phyloP scores from a whole-genome alignment of 2,329 filamentous ascomycete genomes.

The Periconia digitata region DNA sequence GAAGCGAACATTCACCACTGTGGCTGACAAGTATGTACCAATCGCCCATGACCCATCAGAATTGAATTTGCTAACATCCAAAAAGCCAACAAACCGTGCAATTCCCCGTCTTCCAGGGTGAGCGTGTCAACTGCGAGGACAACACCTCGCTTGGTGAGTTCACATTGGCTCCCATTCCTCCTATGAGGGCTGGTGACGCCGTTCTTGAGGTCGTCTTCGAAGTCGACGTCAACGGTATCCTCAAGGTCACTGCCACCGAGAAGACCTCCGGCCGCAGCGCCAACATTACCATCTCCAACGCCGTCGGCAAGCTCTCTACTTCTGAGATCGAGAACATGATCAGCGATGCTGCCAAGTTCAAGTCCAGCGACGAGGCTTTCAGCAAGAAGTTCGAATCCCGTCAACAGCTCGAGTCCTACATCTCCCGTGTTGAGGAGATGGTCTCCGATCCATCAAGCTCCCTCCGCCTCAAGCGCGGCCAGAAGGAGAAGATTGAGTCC shows the following conservation, averaged over 20 bases:
- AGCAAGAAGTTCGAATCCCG: slow-evolving; percentile 99
- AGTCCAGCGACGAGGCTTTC: slow-evolving; percentile 96
- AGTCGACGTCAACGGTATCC: slow-evolving; percentile 99
- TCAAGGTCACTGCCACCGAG: slow-evolving; percentile 98
- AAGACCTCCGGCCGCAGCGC: slow-evolving; percentile 97
- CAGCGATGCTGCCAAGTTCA: slow-evolving; percentile 96
- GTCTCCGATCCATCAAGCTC: slow-evolving; percentile 94
- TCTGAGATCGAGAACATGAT: slow-evolving; percentile 98
- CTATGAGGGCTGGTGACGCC: slow-evolving; percentile 90
- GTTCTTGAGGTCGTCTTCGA: slow-evolving; percentile 98
- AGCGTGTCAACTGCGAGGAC: slow-evolving; percentile 96
- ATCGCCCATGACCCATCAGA: not conserved
- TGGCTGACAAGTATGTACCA: slow-evolving; percentile 62
- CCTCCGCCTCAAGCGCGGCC: slow-evolving; percentile 96
- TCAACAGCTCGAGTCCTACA: slow-evolving; percentile 99
- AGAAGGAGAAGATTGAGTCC: slow-evolving; percentile 99
- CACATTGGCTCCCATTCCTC: slow-evolving; percentile 83
- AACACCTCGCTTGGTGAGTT: slow-evolving; percentile 98
- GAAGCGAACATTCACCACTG: slow-evolving; percentile 86
- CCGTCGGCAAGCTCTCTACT: slow-evolving; percentile 95
- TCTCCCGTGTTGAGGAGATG: slow-evolving; percentile 97
- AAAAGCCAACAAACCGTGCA: slow-evolving; percentile 67
- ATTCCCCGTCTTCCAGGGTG: slow-evolving; percentile 94
- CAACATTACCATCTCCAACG: slow-evolving; percentile 99
- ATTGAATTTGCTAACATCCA: slow-evolving; percentile 3